A percentile compares a stretch with the other conserved stretches of the same genome.
These are phyloP conservation scores for Pezicula neosporulosa DNA, from an alignment of 2,329 filamentous ascomycete genomes.

Conservation along the genomic window DNA sequence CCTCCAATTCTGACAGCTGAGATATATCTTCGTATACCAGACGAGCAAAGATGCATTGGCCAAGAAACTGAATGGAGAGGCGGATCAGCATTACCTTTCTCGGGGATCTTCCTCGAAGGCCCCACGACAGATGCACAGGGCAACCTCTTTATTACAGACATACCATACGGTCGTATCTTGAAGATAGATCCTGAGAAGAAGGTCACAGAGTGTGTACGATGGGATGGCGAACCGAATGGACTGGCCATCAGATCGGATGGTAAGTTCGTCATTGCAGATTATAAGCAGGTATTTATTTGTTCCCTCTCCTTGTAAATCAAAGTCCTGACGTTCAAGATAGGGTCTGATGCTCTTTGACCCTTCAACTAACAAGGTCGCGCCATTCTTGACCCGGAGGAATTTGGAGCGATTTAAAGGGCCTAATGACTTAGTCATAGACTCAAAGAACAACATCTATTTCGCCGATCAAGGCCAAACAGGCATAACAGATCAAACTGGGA, in stretches of 20 bases:
- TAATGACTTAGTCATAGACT: constrained; percentile 38
- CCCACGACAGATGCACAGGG: constrained; percentile 29
- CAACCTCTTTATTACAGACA: constrained; percentile 34
- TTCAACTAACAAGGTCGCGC: constrained; percentile 20
- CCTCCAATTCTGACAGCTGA: constrained; percentile 31
- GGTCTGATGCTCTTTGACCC: constrained; percentile 35
- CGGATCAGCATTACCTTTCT: constrained; percentile 29
- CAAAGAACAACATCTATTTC: constrained; percentile 35
- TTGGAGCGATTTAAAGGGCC: constrained; percentile 40
- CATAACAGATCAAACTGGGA: constrained; percentile 37
- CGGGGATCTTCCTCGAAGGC: constrained; percentile 38
- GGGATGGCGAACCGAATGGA: constrained; percentile 39
- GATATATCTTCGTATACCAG: constrained; percentile 32
- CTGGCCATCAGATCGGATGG: constrained; percentile 31
- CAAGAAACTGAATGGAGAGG: constrained; percentile 36
- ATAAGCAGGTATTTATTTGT: constrained; percentile 32
- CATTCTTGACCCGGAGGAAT: constrained; percentile 32
- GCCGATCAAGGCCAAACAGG: constrained; percentile 42
- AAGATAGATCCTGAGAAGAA: constrained; percentile 28
- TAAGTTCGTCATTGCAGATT: constrained; percentile 34
- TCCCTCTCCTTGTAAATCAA: not conserved
- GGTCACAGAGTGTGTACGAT: constrained; percentile 28
- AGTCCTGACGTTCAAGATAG: constrained; percentile 14
- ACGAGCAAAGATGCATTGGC: constrained; percentile 28
- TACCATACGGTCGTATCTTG: constrained; percentile 37